These are phyloP conservation scores for Rhytidiadelphus loreus DNA, from an alignment of 225 moss, liverwort and hornwort species.

Conservation along the genomic window DNA sequence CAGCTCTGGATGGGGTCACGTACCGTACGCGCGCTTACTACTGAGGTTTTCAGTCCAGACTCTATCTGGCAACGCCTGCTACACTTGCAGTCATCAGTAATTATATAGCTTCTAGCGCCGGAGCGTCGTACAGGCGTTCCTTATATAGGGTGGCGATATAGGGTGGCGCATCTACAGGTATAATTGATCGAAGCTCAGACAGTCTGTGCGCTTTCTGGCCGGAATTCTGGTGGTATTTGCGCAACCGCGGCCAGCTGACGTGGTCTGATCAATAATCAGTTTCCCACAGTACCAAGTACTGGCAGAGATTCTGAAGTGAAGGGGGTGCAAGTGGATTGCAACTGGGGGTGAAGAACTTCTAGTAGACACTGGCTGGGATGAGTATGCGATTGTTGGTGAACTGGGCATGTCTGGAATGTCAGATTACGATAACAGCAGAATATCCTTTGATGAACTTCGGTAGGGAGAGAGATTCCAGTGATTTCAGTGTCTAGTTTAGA, in stretches of 20 bases:
- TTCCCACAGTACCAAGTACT: background rate
- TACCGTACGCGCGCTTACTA: background rate
- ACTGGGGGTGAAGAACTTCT: background rate
- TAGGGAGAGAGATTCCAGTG: background rate
- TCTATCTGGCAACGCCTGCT: background rate
- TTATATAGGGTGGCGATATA: background rate
- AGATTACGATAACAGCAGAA: background rate
- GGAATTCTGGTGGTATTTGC: background rate
- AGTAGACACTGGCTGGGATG: background rate
- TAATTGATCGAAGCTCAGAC: background rate
- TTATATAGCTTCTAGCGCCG: background rate
- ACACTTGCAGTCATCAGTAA: background rate
- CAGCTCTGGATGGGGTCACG: background rate
- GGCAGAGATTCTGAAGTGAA: background rate
- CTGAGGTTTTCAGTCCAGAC: background rate
- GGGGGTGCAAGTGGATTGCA: background rate
- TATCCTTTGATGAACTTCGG: background rate
- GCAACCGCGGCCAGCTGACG: background rate
- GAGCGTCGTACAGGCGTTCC: background rate
- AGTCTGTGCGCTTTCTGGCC: background rate
- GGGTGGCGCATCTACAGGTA: background rate
- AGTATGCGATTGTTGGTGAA: background rate
- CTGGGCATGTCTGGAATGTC: background rate
- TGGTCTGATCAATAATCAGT: background rate
- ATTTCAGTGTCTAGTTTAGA: background rate